Percentiles rank a stretch among this genome's conserved stretches.
Evolutionary conservation across 2,329 filamentous ascomycete species (phyloP).

Genomic region (Teratosphaeria viscida): DNA sequence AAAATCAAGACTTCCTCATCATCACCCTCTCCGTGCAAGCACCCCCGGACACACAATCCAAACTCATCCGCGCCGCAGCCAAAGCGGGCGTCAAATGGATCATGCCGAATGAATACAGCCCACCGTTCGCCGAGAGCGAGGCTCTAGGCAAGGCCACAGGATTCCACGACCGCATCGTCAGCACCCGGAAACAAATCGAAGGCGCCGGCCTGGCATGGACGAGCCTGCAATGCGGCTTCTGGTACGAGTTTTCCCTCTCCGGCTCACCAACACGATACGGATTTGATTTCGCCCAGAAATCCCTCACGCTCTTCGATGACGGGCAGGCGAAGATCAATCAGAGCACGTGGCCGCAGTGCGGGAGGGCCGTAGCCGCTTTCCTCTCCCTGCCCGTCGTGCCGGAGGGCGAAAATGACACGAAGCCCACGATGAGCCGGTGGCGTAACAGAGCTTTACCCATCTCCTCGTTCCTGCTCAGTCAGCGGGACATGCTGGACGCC

Average conservation of each 20-base stretch:
- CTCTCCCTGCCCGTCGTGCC: conserved; percentile 28
- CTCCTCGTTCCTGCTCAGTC: conserved; percentile 48
- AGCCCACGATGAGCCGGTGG: conserved; percentile 32
- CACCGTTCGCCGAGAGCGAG: neutral
- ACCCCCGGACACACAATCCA: conserved; percentile 18
- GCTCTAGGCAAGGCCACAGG: neutral
- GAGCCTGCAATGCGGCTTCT: conserved; percentile 6
- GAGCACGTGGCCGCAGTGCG: conserved; percentile 50
- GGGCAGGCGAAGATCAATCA: conserved; percentile 47
- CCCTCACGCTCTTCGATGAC: conserved; percentile 38
- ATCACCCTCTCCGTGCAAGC: conserved; percentile 29
- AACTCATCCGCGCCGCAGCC: conserved; percentile 19
- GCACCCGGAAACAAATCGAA: neutral
- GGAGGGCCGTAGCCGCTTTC: conserved; percentile 40
- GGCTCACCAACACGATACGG: conserved; percentile 19
- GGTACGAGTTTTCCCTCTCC: conserved; percentile 32
- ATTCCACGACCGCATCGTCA: neutral
- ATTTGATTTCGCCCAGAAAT: conserved; percentile 27
- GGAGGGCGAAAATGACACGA: conserved; percentile 27
- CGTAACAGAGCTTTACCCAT: conserved; percentile 42
- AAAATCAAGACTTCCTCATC: conserved; percentile 29
- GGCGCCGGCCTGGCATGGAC: neutral
- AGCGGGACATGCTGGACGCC: conserved; percentile 56
- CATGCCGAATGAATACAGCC: conserved; percentile 28
- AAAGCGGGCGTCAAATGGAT: conserved; percentile 30